phyloP scores from a whole-genome alignment of 352 stramenopile species.

The Pythium rhizo-oryzae region DNA sequence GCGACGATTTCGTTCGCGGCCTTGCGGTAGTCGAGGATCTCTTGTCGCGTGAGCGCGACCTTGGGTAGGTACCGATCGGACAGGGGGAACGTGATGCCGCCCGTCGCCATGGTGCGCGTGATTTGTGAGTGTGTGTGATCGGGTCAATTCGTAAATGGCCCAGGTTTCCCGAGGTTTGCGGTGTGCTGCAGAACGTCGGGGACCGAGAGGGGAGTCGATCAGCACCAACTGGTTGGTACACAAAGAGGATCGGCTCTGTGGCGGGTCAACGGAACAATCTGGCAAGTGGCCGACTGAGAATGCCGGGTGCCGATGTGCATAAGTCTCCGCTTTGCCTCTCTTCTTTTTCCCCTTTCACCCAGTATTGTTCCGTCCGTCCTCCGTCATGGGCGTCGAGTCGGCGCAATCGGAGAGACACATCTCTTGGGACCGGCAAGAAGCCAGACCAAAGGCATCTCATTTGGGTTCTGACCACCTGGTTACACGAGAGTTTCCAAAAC shows the following conservation, averaged over 20 bases:
- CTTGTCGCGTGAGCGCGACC: constrained; percentile 32
- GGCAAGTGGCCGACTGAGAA: too few relatives aligned
- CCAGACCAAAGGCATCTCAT: background rate
- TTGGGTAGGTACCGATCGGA: constrained; percentile 21
- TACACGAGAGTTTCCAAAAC: background rate
- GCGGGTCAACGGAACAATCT: background rate
- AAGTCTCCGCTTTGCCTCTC: background rate
- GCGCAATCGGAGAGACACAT: background rate
- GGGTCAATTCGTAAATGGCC: too few relatives aligned
- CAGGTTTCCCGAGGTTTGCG: background rate
- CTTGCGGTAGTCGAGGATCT: constrained; percentile 36
- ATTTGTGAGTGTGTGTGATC: background rate
- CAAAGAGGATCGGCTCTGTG: background rate
- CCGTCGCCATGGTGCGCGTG: constrained; percentile 2
- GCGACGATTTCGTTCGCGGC: constrained; percentile 45
- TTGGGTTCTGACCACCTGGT: constrained; percentile 2
- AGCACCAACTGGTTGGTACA: background rate
- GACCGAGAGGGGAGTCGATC: background rate
- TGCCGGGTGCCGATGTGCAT: too few relatives aligned
- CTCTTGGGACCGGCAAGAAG: background rate
- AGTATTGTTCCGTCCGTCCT: background rate
- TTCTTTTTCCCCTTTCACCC: background rate
- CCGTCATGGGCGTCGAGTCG: background rate
- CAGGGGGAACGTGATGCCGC: constrained; percentile 32
- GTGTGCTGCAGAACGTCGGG: background rate